Evolutionary conservation across 352 stramenopile genomes (phyloP), one percentile per base, ranked within the genome.

Genomic region (Phytophthora sp.): DNA sequence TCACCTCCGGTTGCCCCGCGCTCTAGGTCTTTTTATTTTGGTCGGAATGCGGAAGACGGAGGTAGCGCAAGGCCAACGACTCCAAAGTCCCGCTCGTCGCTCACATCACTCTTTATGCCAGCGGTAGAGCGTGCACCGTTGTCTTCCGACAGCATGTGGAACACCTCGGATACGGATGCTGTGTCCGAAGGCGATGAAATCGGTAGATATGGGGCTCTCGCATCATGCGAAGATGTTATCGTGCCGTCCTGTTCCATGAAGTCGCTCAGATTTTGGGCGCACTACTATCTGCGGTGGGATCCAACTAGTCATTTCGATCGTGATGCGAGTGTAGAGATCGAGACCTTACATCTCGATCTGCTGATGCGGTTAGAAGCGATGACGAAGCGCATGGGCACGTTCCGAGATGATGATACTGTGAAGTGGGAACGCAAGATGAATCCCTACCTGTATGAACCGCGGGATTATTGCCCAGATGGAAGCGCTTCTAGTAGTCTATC

Each of bases 221-320:
- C 60, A 1, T 69, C 65, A 3, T 75, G 76, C 21, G 76, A 87
- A 46, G 76, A 91, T 46, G 76, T 94, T 31, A 81, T 95, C 15
- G 68, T 90, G 8, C 87, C 84, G 20, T 88, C 80, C 31, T 82
- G 72, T 20, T 78, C 80, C 41, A 82, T 89, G 13, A 90, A 89
- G 23, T 76, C 81, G 30, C 60, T 95, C 10, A 68, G 74, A 34
- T 92, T 95, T 21, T 95, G 87, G 87, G 72, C 76, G 11, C 73
- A 82, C 13, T 95, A 94, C 54, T 95, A 93, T 31, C 51, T 95
- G 52, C 82, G 87, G 5, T 94, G 84, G 82, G 83, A 95, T 37
- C 74, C 84, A 0, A 78, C 72, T 2, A 79, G 72, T 5, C 71
- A 80, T 18, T 76, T 79, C 30, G 77, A 90, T 17, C 77, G 84